Conservation (phyloP, 441 rosid species). For the Flueggea neowawraea region DNA sequence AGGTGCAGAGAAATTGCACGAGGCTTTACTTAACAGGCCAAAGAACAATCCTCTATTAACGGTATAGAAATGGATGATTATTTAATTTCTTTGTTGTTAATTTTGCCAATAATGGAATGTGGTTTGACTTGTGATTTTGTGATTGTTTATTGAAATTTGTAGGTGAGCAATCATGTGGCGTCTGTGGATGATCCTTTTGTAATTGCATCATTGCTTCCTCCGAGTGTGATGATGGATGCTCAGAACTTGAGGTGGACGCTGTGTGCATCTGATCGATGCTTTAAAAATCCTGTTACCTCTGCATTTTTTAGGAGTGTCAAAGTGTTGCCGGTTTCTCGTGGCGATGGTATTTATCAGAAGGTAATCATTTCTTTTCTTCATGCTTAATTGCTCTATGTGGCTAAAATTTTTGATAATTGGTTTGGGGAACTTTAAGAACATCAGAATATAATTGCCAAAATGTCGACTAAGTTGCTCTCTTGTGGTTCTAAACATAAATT, state of each 20-base stretch:
- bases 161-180: conserved; percentile 98
- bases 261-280: conserved; percentile 92
- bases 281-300: conserved; percentile 82
- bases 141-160: not conserved
- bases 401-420: too few relatives aligned
- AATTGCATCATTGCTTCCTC: conserved; percentile 89
- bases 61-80: conserved; percentile 29
- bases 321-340: conserved; percentile 89
- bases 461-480: too few relatives aligned
- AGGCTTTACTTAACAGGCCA: conserved; percentile 76
- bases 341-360: conserved; percentile 97
- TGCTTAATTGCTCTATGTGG: too few relatives aligned
- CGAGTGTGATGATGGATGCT: conserved; percentile 67
- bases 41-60: conserved; percentile 72
- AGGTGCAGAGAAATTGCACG: conserved; percentile 86
- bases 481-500: too few relatives aligned
- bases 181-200: conserved; percentile 91
- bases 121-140: not conserved
- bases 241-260: conserved; percentile 93
- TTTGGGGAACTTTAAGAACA: too few relatives aligned
- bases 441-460: too few relatives aligned
- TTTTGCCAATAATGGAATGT: too few relatives aligned
- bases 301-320: conserved; percentile 84
- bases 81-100: not conserved
- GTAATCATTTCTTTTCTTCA: conserved; percentile 23